phyloP scores from a whole-genome alignment of 1,139 yeast genomes.

The Geotrichum siamense region DNA sequence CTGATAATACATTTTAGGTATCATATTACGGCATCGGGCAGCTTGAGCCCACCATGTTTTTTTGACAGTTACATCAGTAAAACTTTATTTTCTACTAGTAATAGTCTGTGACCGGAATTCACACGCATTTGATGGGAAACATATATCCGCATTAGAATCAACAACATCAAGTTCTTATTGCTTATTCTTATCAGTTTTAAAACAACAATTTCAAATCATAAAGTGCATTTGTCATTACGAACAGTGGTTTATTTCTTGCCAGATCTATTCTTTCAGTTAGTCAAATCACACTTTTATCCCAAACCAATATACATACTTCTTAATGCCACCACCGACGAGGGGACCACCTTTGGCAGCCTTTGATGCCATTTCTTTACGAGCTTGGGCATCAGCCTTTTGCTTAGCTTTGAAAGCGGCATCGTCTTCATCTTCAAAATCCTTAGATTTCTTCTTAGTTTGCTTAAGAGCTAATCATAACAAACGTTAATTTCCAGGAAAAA shows the following conservation, averaged over 20 bases:
- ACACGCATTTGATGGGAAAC: too few relatives aligned
- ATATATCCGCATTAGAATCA: too few relatives aligned
- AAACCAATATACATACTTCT: conserved; percentile 46
- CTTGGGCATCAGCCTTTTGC: conserved; percentile 91
- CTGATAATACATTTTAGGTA: too few relatives aligned
- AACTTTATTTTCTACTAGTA: too few relatives aligned
- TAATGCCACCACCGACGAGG: conserved; percentile 86
- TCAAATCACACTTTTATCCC: neutral
- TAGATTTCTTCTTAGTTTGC: conserved; percentile 53
- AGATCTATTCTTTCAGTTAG: conserved; percentile 19
- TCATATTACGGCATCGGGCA: too few relatives aligned
- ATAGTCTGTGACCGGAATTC: too few relatives aligned
- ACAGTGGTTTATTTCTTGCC: conserved; percentile 25
- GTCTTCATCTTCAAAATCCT: conserved; percentile 72
- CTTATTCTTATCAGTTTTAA: too few relatives aligned
- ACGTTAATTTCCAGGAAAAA: neutral
- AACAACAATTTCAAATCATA: too few relatives aligned
- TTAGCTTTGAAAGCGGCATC: conserved; percentile 86
- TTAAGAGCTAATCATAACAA: conserved; percentile 32
- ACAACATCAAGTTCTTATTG: too few relatives aligned
- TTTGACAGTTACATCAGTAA: too few relatives aligned
- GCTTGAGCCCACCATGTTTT: too few relatives aligned
- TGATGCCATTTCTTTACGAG: conserved; percentile 82
- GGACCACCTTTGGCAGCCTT: conserved; percentile 90
- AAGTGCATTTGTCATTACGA: too few relatives aligned